Percentiles rank a stretch among this genome's conserved stretches.
phyloP scores from a whole-genome alignment of 345 rosid species.

The Syzygium grande region DNA sequence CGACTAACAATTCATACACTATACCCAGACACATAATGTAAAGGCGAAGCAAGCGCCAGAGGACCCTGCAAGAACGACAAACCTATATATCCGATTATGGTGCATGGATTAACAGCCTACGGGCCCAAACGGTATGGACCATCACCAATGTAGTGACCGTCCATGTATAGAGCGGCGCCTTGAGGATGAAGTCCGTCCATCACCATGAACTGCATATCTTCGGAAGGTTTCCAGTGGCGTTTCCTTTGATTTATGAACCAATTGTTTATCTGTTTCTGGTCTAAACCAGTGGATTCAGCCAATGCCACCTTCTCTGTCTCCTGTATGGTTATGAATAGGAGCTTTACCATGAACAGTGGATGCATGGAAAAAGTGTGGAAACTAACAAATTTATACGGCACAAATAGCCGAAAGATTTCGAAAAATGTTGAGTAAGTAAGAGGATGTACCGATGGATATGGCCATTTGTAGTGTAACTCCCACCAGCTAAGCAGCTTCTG shows the following conservation, averaged over 20 bases:
- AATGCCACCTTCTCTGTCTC: constrained; percentile 93
- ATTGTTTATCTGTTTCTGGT: constrained; percentile 96
- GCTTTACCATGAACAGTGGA: background rate
- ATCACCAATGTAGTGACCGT: constrained; percentile 83
- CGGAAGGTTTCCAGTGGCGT: constrained; percentile 99
- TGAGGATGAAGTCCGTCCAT: constrained; percentile 95
- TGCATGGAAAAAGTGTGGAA: background rate
- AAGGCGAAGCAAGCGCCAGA: background rate
- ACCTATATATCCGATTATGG: background rate
- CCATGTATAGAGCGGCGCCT: constrained; percentile 84
- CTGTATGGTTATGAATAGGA: constrained; percentile 18
- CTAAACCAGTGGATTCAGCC: constrained; percentile 95
- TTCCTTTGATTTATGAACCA: constrained; percentile 99
- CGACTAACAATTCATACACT: background rate
- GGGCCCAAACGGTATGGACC: constrained; percentile 96
- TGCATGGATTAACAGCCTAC: constrained; percentile 1
- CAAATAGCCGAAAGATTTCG: background rate
- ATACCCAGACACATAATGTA: background rate
- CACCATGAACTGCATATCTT: constrained; percentile 99
- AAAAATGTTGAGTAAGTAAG: background rate
- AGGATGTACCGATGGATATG: constrained; percentile 77
- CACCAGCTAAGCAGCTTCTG: constrained; percentile 98
- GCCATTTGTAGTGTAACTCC: constrained; percentile 99
- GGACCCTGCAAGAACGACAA: background rate
- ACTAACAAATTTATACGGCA: background rate